Evolutionary conservation across 805 yeast genomes (phyloP).

Genomic region (Diddensiella caesifluorescens): DNA sequence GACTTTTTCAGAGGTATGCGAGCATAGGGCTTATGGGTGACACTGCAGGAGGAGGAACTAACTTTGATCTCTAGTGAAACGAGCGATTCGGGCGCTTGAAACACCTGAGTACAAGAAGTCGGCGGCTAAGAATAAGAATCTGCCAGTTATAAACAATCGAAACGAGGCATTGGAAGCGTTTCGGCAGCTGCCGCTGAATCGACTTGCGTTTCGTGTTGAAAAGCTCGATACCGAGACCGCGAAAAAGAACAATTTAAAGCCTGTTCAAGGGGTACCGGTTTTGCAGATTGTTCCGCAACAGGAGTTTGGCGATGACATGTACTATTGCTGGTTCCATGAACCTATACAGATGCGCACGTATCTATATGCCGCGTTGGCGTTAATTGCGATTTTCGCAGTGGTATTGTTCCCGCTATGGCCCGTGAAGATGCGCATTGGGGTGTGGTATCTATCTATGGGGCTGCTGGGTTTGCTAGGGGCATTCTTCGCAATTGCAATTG

Average conservation of each 20-base stretch:
- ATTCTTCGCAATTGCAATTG: constrained; percentile 72
- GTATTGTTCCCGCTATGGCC: constrained; percentile 97
- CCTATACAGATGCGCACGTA: constrained; percentile 64
- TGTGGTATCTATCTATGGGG: constrained; percentile 82
- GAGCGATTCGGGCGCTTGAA: constrained; percentile 72
- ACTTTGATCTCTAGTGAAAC: constrained; percentile 41
- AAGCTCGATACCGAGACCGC: constrained; percentile 57
- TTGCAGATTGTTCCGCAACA: constrained; percentile 35
- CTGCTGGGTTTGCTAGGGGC: constrained; percentile 65
- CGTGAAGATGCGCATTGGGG: constrained; percentile 75
- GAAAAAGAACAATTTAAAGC: constrained; percentile 65
- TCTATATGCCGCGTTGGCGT: constrained; percentile 56
- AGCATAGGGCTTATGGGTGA: not conserved
- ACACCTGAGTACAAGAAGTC: constrained; percentile 62
- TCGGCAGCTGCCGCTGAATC: constrained; percentile 62
- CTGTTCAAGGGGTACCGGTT: constrained; percentile 54
- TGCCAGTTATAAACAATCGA: constrained; percentile 47
- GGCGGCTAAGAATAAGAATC: constrained; percentile 40
- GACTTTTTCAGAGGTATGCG: constrained; percentile 68
- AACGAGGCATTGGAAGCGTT: constrained; percentile 59
- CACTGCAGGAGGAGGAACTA: constrained; percentile 1
- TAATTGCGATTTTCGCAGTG: constrained; percentile 56
- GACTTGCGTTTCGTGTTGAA: constrained; percentile 67
- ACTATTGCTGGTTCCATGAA: constrained; percentile 78
- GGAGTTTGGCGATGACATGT: constrained; percentile 41